Base-by-base conservation (phyloP, 2,329 filamentous ascomycete species). In the Penicillium expansum region DNA sequence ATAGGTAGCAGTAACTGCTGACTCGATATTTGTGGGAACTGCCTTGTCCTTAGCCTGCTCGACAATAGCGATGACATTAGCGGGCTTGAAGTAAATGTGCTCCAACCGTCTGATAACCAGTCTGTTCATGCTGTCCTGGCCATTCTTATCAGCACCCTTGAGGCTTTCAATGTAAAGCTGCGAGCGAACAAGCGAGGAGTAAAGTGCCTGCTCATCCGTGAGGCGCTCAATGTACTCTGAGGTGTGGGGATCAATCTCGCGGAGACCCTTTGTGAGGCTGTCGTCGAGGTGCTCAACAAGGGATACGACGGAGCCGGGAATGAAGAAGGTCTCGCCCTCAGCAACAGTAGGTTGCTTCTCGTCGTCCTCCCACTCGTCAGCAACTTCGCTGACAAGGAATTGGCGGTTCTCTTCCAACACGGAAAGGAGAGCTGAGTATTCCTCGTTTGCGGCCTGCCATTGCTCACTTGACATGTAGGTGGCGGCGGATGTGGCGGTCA, bases 61-160 rank as follows among this genome's bases (percentile, higher is more conserved):
- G 44, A 97, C 86, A 55, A 96, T 96, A 74, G 88, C 89, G 70
- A 97, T 87, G 44, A 99, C 93, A 77, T 93, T 89, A 11, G 92
- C 85, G 55, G 94, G 94, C 88, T 99, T 99, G 86, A 97, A 99
- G 83, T 99, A 99, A 69, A 97, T 85, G 76, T 99, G 95, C 78
- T 99, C 95, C 63, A 99, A 79, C 68, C 95, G 86, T 70, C 94
- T 87, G 86, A 97, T 96, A 66, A 97, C 84, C 52, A 97, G 86
- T 58, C 94, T 88, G 83, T 97, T 99, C 62, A 96, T 76, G 71
- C 87, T 91, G 62, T 97, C 93, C 75, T 97, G 91, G 27, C 89
- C 86, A 38, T 92, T 82, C 62, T 87, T 71, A 55, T 82, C 74
- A 61, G 89, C 86, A 75, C 89, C 86, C 72, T 84, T 84, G 54